Evolutionary conservation across 2,329 filamentous ascomycete species (phyloP), one percentile per base, ranked within the genome.

Genomic region (Aspergillus sp.): DNA sequence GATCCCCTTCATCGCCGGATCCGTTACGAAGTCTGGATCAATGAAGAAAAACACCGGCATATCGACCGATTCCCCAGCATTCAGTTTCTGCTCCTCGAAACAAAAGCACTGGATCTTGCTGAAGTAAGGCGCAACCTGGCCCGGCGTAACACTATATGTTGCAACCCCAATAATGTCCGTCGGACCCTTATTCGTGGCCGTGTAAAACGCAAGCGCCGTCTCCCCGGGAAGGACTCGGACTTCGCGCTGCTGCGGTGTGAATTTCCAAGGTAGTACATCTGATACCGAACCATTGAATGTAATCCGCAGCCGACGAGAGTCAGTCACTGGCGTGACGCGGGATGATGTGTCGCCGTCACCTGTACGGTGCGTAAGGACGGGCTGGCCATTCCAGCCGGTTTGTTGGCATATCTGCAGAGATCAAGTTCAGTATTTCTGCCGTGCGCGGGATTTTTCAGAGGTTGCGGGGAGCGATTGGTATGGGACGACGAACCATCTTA

Each of bases 1-100:
- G 62, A 99, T 91, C 0, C 90, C 90, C 76, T 85, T 90, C 93
- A 97, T 98, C 63, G 90, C 93, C 52, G 93, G 80, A 75, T 99
- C 95, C 66, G 90, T 93, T 58, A 93, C 82, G 78, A 99, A 88
- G 71, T 98, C 95, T 0, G 95, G 95, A 71, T 99, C 95, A 64
- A 99, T 90, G 76, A 98, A 99, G 78, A 99, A 99, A 77, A 99
- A 99, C 0, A 99, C 96, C 0, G 95, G 96, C 96, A 99, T 99
- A 75, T 99, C 95, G 54, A 99, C 95, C 45, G 92, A 95, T 82
- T 99, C 96, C 45, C 93, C 93, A 6, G 93, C 93, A 72, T 95
- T 93, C 64, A 99, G 77, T 61, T 96, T 84, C 82, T 99, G 95
- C 74, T 92, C 93, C 79, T 99, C 95, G 69, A 99, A 99, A 76